Evolutionary conservation across 495 filamentous ascomycete species (phyloP).

Genomic region (Staphylotrichum tortipilum): DNA sequence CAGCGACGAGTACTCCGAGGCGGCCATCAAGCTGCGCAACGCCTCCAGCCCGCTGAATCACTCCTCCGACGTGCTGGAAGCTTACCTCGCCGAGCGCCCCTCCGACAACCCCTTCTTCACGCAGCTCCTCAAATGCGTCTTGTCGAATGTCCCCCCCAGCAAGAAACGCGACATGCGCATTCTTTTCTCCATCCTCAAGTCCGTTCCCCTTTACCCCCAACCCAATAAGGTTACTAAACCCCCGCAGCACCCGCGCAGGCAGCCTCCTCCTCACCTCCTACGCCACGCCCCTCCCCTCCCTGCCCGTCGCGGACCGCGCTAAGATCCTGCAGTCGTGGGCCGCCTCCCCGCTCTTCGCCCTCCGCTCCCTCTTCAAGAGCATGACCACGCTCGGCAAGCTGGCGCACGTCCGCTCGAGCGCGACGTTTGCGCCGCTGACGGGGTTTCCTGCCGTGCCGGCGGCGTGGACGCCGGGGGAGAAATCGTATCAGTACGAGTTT

Average conservation of each 20-base stretch:
- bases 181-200: conserved; percentile 27
- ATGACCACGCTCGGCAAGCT: conserved; percentile 47
- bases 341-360: conserved; percentile 47
- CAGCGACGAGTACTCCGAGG: conserved; percentile 1
- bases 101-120: conserved; percentile 22
- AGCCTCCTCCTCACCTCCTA: conserved; percentile 61
- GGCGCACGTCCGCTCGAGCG: conserved; percentile 52
- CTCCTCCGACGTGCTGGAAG: conserved; percentile 21
- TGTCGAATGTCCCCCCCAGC: conserved; percentile 18
- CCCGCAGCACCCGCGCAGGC: conserved; percentile 54
- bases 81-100: conserved; percentile 29
- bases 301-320: conserved; percentile 51
- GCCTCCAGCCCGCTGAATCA: conserved; percentile 3
- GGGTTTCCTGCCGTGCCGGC: conserved; percentile 55
- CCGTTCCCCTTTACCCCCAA: background rate
- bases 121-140: conserved; percentile 14
- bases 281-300: conserved; percentile 51
- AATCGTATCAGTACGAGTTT: conserved; percentile 40
- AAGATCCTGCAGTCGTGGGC: conserved; percentile 53
- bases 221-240: conserved; percentile 14
- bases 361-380: conserved; percentile 49
- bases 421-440: conserved; percentile 47
- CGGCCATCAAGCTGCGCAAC: conserved; percentile 5
- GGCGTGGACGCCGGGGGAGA: too few relatives aligned
- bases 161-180: conserved; percentile 22